phyloP scores from a whole-genome alignment of 148 eudicot genomes.

The Amaranthus cruentus region DNA sequence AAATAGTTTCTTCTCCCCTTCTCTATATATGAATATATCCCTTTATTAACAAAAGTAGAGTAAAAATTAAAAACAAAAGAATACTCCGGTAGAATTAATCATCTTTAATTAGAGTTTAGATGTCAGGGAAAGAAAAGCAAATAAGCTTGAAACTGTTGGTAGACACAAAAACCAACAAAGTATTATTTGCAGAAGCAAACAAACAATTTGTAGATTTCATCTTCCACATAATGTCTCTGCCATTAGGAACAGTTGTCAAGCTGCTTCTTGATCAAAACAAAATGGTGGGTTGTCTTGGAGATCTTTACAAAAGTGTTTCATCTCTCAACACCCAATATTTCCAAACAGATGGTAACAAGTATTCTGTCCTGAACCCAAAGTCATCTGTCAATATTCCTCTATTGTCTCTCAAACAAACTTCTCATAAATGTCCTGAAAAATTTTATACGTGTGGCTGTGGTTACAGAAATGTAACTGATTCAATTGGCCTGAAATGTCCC shows the following conservation, averaged over 20 bases:
- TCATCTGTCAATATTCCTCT: neutral
- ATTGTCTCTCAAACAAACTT: constrained; percentile 7
- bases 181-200: constrained; percentile 32
- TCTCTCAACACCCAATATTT: neutral
- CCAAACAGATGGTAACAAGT: neutral
- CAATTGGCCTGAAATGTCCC: too few species aligned
- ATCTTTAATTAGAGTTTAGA: too few species aligned
- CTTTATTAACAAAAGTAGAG: too few species aligned
- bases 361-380: neutral
- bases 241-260: constrained; percentile 12
- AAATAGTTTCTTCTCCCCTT: too few species aligned
- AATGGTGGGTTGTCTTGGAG: constrained; percentile 14
- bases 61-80: too few species aligned
- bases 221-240: constrained; percentile 22
- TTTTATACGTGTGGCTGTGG: neutral
- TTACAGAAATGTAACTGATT: neutral
- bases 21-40: too few species aligned
- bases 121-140: neutral
- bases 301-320: constrained; percentile 11
- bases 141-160: constrained; percentile 23
- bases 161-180: constrained; percentile 25
- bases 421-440: neutral
- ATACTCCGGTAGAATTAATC: too few species aligned
- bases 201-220: constrained; percentile 38
- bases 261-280: constrained; percentile 4